phyloP scores from a whole-genome alignment of 495 filamentous ascomycete genomes.

The Aspergillus biplanus region DNA sequence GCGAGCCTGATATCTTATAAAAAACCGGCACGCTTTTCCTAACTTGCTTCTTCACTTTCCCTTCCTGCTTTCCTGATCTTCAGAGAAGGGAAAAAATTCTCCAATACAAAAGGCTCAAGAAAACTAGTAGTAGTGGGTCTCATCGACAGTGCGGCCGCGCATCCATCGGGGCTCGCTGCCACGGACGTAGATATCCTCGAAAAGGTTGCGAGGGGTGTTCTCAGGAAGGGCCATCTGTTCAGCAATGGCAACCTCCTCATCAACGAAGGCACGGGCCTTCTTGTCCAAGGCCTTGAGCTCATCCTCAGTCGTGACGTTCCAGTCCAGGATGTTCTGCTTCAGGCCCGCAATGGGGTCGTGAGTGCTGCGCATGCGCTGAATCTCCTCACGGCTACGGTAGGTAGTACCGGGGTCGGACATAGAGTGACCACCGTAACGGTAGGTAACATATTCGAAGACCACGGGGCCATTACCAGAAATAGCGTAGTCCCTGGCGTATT shows the following conservation, averaged over 20 bases:
- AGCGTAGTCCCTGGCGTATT: constrained; percentile 88
- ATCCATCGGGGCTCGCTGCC: constrained; percentile 90
- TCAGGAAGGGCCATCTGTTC: constrained; percentile 86
- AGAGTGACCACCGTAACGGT: constrained; percentile 98
- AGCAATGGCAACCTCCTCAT: constrained; percentile 86
- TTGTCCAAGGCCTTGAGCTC: constrained; percentile 96
- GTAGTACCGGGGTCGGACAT: constrained; percentile 99
- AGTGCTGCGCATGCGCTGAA: constrained; percentile 98
- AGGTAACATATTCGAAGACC: constrained; percentile 98
- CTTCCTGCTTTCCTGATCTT: not conserved
- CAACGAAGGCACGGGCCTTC: constrained; percentile 79
- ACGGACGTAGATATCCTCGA: constrained; percentile 95
- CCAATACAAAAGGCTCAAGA: constrained; percentile 10
- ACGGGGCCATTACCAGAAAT: constrained; percentile 82
- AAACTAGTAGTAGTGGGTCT: constrained; percentile 84
- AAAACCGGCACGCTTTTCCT: not conserved
- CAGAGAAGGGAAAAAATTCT: not conserved
- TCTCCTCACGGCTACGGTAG: constrained; percentile 98
- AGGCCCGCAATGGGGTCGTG: constrained; percentile 97
- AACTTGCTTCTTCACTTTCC: constrained; percentile 7
- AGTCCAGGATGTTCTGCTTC: constrained; percentile 97
- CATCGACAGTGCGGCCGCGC: constrained; percentile 86
- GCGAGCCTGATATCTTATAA: constrained; percentile 18
- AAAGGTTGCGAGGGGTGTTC: constrained; percentile 75
- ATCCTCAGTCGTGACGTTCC: constrained; percentile 90